A percentile compares a stretch with the other conserved stretches of the same genome.
phyloP scores from a whole-genome alignment of 2,329 filamentous ascomycete genomes.

The Neurospora crassa region DNA sequence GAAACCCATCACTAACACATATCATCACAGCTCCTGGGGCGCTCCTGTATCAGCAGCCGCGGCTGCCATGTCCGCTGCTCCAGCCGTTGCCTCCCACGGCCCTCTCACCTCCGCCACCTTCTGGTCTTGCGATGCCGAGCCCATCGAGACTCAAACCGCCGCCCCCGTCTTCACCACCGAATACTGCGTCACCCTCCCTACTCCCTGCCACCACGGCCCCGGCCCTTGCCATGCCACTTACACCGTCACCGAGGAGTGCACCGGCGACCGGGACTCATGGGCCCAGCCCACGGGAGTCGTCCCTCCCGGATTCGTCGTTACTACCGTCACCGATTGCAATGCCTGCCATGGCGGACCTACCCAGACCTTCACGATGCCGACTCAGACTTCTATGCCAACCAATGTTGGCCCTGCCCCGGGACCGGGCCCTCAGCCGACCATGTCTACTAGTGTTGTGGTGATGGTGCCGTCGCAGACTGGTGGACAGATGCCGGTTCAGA shows the following conservation, averaged over 20 bases:
- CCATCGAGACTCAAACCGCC: not conserved
- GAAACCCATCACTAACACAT: not conserved
- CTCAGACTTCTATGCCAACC: not conserved
- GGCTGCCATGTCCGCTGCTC: not conserved
- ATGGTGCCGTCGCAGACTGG: not conserved
- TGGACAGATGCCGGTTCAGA: not conserved
- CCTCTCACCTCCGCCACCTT: conserved; percentile 22
- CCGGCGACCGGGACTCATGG: conserved; percentile 22
- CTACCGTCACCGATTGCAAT: conserved; percentile 20
- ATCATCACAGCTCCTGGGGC: not conserved
- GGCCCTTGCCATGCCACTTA: conserved; percentile 30
- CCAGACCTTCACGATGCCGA: not conserved
- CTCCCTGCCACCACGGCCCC: conserved; percentile 27
- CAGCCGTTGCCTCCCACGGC: conserved; percentile 9
- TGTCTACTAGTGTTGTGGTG: not conserved
- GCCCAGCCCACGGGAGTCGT: conserved; percentile 17
- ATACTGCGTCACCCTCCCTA: conserved; percentile 27
- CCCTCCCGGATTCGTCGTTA: conserved; percentile 30
- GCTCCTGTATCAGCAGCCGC: not conserved
- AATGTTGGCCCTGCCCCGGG: not conserved
- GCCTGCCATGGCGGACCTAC: not conserved
- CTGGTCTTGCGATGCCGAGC: conserved; percentile 19
- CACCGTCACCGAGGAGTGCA: conserved; percentile 28
- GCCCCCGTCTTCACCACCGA: conserved; percentile 24
- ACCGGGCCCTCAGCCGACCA: not conserved